Base-by-base conservation (phyloP, 2,329 filamentous ascomycete species). In the Orbilia brochopaga region DNA sequence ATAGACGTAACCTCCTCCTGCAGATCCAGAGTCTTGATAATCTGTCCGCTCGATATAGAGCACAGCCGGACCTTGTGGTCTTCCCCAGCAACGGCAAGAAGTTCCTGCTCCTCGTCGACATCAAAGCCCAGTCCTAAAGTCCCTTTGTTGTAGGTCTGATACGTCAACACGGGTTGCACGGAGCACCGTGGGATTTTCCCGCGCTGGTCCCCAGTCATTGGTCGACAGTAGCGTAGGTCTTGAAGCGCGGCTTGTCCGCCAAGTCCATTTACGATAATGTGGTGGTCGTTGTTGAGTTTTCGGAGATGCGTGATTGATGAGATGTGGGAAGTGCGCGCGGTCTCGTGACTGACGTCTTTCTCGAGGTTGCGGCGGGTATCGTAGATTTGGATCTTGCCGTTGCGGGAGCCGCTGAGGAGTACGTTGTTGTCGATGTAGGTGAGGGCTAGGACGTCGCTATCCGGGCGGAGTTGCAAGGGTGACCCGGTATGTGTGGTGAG, bases 301-400 rank as follows among this genome's bases (percentile, higher is more conserved):
- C 66, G 44, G 52, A 70, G 32, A 46, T 70, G 66, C 32, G 66
- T 70, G 30, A 70, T 70, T 1, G 66, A 59, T 2, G 66, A 70
- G 23, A 64, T 40, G 35, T 70, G 66, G 5, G 66, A 70, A 10
- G 54, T 59, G 8, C 64, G 46, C 4, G 66, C 66, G 3, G 48
- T 64, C 59, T 70, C 66, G 19, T 70, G 66, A n/a, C 59, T 54
- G 15, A 70, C 48, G 21, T 70, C 66, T 21, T 70, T 70, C 48
- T 70, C 66, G 21, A 70, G 66, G 42, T 70, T 70, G 42, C 66
- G 66, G 54, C 66, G 46, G 44, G 55, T 70, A 23, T 70, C 66
- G 42, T 70, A 70, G n/a, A 70, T 70, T 13, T 64, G 53, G 23
- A 70, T 70, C 35, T 70, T 70, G 21, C 66, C 66, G 50, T 56